Evolutionary conservation across 331 rosid species (phyloP), one percentile per base, ranked within the genome.

Genomic region (Quercus tomentella): DNA sequence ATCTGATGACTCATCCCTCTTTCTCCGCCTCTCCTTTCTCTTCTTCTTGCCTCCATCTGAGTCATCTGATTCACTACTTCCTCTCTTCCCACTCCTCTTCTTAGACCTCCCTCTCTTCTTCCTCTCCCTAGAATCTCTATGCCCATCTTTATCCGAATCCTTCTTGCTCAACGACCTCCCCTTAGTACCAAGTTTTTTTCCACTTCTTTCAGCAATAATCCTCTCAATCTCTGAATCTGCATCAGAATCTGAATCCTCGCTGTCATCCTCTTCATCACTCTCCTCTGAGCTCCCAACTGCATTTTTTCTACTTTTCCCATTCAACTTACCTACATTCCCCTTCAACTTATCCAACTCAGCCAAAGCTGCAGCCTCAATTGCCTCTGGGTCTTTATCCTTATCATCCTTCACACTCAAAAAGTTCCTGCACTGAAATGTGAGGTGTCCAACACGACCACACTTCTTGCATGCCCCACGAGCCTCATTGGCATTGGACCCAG

Each of bases 361-460:
- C 69, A 90, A 78, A 49, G 87, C 83, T 51, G 86, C 89, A 66
- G 87, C 82, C 80, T 86, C 89, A 75, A 91, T 77, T 17, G 85
- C 83, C 45, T 88, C 92, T 4, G 70, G 56, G 75, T 91, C 97
- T 86, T 89, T 94, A 84, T 89, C 97, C 75, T 81, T 91, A 3
- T 86, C 93, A 72, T 92, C 94, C 89, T 87, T 94, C 41, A 87
- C 62, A 80, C 92, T 94, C 68, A 94, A 85, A 82, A 88, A 89
- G 82, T 94, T 94, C 91, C 96, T 91, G 81, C 98, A 94, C 80
- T 94, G 97, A 81, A 88, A 94, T 75, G 75, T 92, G 72, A 94
- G 97, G 74, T 94, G 98, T 57, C 98, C 98, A 81, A 92, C 98
- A 83, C 97, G 95, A 25, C 97, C 97, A 70, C 97, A 94, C 81